A percentile compares a stretch with the other conserved stretches of the same genome.
phyloP scores from a whole-genome alignment of 495 filamentous ascomycete genomes.

The Lasiosphaeria hispida region DNA sequence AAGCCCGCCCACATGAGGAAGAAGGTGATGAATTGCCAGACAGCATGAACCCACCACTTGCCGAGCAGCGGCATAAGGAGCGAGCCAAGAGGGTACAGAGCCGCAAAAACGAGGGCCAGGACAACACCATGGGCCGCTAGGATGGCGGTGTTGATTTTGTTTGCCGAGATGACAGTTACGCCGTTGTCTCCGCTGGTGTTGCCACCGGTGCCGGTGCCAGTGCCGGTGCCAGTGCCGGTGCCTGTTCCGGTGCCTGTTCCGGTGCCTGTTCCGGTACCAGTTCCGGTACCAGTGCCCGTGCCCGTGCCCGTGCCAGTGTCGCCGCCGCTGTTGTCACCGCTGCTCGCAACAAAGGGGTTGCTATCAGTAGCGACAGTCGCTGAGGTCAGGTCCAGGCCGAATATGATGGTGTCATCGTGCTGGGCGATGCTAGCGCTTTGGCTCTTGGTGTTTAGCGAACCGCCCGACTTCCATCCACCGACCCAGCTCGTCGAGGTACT shows the following conservation, averaged over 20 bases:
- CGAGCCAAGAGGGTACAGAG: conserved; percentile 58
- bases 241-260: conserved; percentile 21
- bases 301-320: conserved; percentile 11
- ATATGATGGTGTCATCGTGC: conserved; percentile 57
- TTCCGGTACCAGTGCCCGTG: not conserved
- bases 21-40: conserved; percentile 57
- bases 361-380: conserved; percentile 52
- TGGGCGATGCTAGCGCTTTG: conserved; percentile 48
- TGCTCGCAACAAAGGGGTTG: conserved; percentile 57
- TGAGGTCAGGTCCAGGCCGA: conserved; percentile 54
- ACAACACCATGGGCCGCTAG: conserved; percentile 48
- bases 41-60: conserved; percentile 54
- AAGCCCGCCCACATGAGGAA: conserved; percentile 58
- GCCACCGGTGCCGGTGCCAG: conserved; percentile 8
- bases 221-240: conserved; percentile 16
- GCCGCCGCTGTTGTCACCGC: conserved; percentile 10
- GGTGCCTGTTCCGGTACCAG: conserved; percentile 21
- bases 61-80: conserved; percentile 53
- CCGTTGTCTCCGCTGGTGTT: conserved; percentile 5
- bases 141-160: conserved; percentile 21
- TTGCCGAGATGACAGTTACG: conserved; percentile 8
- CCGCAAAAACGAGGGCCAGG: conserved; percentile 55
- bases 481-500: conserved; percentile 59
- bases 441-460: conserved; percentile 53
- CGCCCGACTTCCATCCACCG: conserved; percentile 59